These are phyloP conservation scores for Scheffersomyces spartinae DNA, from an alignment of 805 yeast species.

Conservation along the genomic window DNA sequence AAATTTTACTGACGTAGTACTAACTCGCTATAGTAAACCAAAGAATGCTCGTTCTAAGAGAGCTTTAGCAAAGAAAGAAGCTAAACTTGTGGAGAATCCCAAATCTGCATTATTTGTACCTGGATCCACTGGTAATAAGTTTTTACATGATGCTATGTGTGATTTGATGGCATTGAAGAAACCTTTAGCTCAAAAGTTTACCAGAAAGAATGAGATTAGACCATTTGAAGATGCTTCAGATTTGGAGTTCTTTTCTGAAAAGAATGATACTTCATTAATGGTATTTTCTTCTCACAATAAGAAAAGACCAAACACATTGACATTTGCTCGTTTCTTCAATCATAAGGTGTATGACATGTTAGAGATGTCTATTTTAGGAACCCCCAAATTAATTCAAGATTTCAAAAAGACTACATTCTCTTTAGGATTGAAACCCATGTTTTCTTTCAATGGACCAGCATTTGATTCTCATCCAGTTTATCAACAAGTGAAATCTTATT, in stretches of 20 bases:
- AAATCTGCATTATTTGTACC: conserved; percentile 88
- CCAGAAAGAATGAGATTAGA: conserved; percentile 76
- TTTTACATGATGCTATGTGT: conserved; percentile 78
- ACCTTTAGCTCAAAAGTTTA: conserved; percentile 79
- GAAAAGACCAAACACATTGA: conserved; percentile 85
- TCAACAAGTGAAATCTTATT: conserved; percentile 76
- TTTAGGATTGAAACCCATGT: conserved; percentile 89
- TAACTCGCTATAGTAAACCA: conserved; percentile 48
- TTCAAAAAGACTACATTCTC: conserved; percentile 74
- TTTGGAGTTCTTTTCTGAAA: conserved; percentile 87
- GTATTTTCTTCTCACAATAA: conserved; percentile 74
- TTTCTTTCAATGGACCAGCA: conserved; percentile 82
- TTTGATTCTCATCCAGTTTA: conserved; percentile 84
- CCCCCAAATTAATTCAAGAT: conserved; percentile 60
- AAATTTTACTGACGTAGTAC: conserved; percentile 6
- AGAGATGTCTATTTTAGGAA: conserved; percentile 64
- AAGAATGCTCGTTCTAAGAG: conserved; percentile 93
- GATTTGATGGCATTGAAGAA: conserved; percentile 85
- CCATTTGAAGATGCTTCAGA: conserved; percentile 87
- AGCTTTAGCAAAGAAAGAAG: conserved; percentile 79
- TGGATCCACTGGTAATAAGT: conserved; percentile 69
- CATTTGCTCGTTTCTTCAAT: conserved; percentile 83
- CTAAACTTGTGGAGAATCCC: conserved; percentile 81
- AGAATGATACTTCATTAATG: conserved; percentile 81
- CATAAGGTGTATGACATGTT: conserved; percentile 89